A percentile compares a stretch with the other conserved stretches of the same genome.
Evolutionary conservation across 768 basidiomycete genomes (phyloP).

Genomic region (Rhizopogon vinicolor): DNA sequence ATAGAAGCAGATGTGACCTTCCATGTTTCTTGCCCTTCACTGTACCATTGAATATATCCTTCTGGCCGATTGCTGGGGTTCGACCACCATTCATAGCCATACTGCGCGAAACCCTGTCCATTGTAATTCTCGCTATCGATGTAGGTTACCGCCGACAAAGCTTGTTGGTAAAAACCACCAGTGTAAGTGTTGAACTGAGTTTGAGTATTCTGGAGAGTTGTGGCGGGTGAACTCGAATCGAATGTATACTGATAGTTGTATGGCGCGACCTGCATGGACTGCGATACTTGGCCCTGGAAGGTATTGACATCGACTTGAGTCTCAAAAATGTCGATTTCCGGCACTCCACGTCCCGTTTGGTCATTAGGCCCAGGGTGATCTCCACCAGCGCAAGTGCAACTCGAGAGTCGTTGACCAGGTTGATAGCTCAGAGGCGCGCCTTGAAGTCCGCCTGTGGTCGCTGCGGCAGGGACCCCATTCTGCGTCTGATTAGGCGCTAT

Average conservation of each 20-base stretch:
- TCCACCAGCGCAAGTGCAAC: slow-evolving; percentile 82
- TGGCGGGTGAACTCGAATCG: slow-evolving; percentile 45
- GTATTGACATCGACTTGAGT: slow-evolving; percentile 57
- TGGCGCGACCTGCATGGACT: slow-evolving; percentile 78
- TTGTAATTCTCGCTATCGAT: slow-evolving; percentile 55
- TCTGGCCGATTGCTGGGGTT: slow-evolving; percentile 58
- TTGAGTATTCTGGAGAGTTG: slow-evolving; percentile 45
- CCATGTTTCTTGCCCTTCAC: slow-evolving; percentile 66
- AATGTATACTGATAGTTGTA: slow-evolving; percentile 69
- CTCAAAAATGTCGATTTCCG: slow-evolving; percentile 93
- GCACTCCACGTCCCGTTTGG: slow-evolving; percentile 65
- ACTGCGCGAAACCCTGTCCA: slow-evolving; percentile 49
- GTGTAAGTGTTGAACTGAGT: slow-evolving; percentile 64
- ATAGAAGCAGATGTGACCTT: slow-evolving; percentile 59
- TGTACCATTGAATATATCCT: slow-evolving; percentile 87
- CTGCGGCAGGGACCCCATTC: slow-evolving; percentile 54
- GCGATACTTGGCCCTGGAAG: slow-evolving; percentile 66
- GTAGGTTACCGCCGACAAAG: slow-evolving; percentile 58
- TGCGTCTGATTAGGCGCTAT: slow-evolving; percentile 80
- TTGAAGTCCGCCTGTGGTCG: slow-evolving; percentile 44
- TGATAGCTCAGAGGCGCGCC: slow-evolving; percentile 66
- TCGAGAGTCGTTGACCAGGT: slow-evolving; percentile 81
- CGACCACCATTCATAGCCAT: slow-evolving; percentile 80
- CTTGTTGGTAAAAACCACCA: slow-evolving; percentile 73
- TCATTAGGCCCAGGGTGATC: slow-evolving; percentile 86